Conservation (phyloP, 768 basidiomycete species). For the Leucocoprinus leucothites region DNA sequence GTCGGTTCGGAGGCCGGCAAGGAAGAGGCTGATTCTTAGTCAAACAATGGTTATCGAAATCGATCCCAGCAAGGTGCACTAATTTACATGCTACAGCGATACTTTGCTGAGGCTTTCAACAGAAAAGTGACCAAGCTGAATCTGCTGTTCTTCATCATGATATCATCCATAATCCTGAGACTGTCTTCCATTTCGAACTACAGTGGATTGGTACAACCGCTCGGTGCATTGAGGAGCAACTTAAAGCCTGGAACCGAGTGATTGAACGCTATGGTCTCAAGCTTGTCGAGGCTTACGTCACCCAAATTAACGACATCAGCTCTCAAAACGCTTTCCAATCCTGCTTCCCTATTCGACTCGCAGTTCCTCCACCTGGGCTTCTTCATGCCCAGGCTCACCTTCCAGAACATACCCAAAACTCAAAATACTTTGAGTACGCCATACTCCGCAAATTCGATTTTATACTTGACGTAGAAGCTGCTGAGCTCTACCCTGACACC, state of each 20-base stretch:
- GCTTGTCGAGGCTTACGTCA: constrained; percentile 91
- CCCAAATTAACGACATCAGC: constrained; percentile 85
- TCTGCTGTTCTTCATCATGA: constrained; percentile 89
- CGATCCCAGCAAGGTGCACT: constrained; percentile 64
- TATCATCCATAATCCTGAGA: constrained; percentile 91
- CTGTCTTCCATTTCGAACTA: constrained; percentile 94
- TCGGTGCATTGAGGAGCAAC: constrained; percentile 83
- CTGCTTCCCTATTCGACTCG: constrained; percentile 80
- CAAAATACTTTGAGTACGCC: constrained; percentile 79
- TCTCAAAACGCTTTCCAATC: constrained; percentile 89
- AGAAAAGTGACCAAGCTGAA: constrained; percentile 88
- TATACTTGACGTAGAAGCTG: constrained; percentile 81
- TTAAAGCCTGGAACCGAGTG: constrained; percentile 75
- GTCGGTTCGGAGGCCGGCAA: constrained; percentile 28
- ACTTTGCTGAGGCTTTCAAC: constrained; percentile 8
- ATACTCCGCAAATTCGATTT: constrained; percentile 77
- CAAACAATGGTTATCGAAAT: constrained; percentile 91
- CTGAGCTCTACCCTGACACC: constrained; percentile 69
- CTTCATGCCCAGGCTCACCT: constrained; percentile 65
- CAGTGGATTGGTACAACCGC: constrained; percentile 97
- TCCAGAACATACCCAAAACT: constrained; percentile 61
- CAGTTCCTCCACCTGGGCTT: constrained; percentile 68
- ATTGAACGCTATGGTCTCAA: constrained; percentile 89
- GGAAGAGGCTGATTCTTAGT: constrained; percentile 70
- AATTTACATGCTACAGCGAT: neutral